These are phyloP conservation scores for Botryosphaeria dothidea DNA, from an alignment of 2,329 filamentous ascomycete genomes.

Conservation along the genomic window DNA sequence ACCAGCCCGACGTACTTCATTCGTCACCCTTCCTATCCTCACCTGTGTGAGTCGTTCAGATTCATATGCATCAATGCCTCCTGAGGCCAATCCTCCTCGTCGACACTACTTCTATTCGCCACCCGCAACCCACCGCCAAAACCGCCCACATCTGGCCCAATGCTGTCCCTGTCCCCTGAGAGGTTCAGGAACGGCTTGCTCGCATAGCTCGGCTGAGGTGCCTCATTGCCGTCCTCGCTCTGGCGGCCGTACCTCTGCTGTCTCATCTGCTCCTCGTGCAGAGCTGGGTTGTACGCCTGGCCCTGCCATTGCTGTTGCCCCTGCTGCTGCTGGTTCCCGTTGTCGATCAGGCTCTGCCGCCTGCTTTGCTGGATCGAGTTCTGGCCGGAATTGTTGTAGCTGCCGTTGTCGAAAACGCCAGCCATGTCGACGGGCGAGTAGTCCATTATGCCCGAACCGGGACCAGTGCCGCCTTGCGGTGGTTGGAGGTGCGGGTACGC, in stretches of 20 bases:
- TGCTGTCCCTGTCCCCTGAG: neutral
- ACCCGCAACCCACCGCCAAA: conserved; percentile 40
- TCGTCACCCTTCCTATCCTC: neutral
- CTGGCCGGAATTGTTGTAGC: neutral
- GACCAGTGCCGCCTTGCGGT: neutral
- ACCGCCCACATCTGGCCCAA: neutral
- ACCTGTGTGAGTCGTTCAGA: neutral
- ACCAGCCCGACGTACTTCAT: neutral
- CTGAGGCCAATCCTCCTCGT: conserved; percentile 55
- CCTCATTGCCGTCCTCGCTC: conserved; percentile 2
- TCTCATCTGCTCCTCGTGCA: neutral
- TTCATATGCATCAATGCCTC: conserved; percentile 68
- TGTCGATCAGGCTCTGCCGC: conserved; percentile 4
- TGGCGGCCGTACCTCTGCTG: too few relatives aligned
- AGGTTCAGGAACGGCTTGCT: conserved; percentile 31
- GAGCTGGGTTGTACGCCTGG: neutral
- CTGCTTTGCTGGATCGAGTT: conserved; percentile 12
- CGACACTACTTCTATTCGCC: conserved; percentile 37
- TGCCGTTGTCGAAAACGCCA: conserved; percentile 27
- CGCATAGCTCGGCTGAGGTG: conserved; percentile 34
- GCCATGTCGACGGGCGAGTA: conserved; percentile 43
- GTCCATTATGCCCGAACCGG: conserved; percentile 28
- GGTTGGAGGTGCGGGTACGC: conserved; percentile 12
- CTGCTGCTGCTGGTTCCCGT: neutral
- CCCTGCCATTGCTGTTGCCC: neutral